Conservation (phyloP, 2,329 filamentous ascomycete species). For the Aspergillus chevalieri region DNA sequence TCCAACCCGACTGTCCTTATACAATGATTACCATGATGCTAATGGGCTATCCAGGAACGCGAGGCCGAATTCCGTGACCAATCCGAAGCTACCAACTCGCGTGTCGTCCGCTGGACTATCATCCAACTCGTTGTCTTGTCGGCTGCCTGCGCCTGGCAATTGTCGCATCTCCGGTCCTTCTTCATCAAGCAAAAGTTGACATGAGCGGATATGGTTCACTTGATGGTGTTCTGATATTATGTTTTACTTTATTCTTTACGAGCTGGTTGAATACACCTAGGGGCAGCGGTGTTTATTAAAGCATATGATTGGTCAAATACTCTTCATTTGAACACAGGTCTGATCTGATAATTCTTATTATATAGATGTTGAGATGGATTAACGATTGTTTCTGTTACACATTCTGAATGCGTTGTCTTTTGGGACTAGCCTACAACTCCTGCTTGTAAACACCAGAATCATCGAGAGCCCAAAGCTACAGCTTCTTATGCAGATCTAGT, state of each 20-base stretch:
- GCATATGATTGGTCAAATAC: too few relatives aligned
- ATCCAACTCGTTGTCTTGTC: constrained; percentile 81
- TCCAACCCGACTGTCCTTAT: background rate
- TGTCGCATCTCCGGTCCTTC: constrained; percentile 90
- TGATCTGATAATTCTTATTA: background rate
- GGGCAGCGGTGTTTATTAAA: background rate
- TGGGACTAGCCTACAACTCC: too few relatives aligned
- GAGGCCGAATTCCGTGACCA: constrained; percentile 98
- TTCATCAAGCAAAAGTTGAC: constrained; percentile 99
- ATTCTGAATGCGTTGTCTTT: too few relatives aligned
- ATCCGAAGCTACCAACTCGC: constrained; percentile 84
- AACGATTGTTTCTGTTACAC: constrained; percentile 13
- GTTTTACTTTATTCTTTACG: constrained; percentile 9
- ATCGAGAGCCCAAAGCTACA: background rate
- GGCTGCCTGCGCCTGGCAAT: constrained; percentile 90
- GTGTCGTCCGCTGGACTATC: constrained; percentile 89
- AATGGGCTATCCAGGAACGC: constrained; percentile 60
- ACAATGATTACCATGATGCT: background rate
- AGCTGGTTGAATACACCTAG: background rate
- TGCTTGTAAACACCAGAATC: too few relatives aligned
- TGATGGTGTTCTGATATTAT: constrained; percentile 9
- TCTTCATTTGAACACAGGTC: too few relatives aligned
- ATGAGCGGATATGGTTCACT: constrained; percentile 40
- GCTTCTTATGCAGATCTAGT: too few relatives aligned
- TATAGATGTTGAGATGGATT: constrained; percentile 23